Evolutionary conservation across 2,329 filamentous ascomycete species (phyloP).

Genomic region (Rhynchosporium graminicola): DNA sequence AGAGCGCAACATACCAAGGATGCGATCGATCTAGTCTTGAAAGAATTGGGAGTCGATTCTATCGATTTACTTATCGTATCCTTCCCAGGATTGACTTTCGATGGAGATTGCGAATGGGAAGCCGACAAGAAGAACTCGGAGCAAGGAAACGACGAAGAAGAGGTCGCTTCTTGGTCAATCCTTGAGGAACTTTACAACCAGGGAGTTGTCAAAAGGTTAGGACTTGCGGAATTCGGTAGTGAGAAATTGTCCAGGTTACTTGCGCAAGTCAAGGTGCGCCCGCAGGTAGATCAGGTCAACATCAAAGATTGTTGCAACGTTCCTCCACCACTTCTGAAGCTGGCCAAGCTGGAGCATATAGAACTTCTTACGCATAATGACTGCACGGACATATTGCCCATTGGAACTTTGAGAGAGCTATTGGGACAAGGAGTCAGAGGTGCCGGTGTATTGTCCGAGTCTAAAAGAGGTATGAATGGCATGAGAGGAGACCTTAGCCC

Average conservation of each 20-base stretch:
- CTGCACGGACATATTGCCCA: slow-evolving; percentile 86
- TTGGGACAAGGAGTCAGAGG: slow-evolving; percentile 72
- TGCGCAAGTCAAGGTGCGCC: slow-evolving; percentile 67
- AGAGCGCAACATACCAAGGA: slow-evolving; percentile 73
- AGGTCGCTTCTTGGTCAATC: slow-evolving; percentile 67
- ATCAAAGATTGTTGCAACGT: slow-evolving; percentile 94
- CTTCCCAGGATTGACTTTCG: slow-evolving; percentile 91
- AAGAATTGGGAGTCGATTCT: slow-evolving; percentile 72
- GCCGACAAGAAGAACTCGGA: slow-evolving; percentile 62
- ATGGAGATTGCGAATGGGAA: slow-evolving; percentile 85
- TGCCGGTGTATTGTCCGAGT: slow-evolving; percentile 69
- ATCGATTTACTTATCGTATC: slow-evolving; percentile 91
- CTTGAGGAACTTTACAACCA: slow-evolving; percentile 72
- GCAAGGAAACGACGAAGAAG: slow-evolving; percentile 67
- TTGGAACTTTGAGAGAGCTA: slow-evolving; percentile 81
- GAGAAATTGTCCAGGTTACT: slow-evolving; percentile 80
- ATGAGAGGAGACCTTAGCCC: slow-evolving; percentile 78
- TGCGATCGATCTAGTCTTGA: slow-evolving; percentile 77
- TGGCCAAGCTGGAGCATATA: slow-evolving; percentile 81
- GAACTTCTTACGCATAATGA: slow-evolving; percentile 93
- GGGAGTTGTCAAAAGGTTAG: slow-evolving; percentile 73
- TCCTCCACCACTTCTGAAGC: slow-evolving; percentile 78
- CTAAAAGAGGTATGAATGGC: slow-evolving; percentile 50
- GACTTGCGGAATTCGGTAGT: slow-evolving; percentile 88
- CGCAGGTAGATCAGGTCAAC: slow-evolving; percentile 93